Evolutionary conservation across 1,284 basidiomycete species (phyloP), one percentile per base, ranked within the genome.

Genomic region (Athelia sp.): DNA sequence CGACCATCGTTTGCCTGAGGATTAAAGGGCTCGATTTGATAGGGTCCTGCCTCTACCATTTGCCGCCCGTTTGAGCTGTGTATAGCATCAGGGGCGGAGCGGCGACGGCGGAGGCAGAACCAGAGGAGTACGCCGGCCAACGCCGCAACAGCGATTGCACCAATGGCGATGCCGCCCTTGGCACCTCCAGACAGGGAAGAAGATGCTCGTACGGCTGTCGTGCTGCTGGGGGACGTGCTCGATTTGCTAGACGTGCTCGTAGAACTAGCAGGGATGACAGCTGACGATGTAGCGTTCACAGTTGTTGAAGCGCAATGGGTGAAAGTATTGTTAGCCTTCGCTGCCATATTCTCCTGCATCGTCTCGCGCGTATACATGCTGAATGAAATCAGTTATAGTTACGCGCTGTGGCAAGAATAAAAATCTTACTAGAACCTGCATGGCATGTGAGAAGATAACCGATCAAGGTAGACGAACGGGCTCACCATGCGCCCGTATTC

Each of bases 231-330:
- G 15, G 36, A 8, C 38, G 18, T 23, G 40, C 26, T 29, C 54
- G 53, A 45, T 54, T 52, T 3, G 52, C 26, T 53, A 40, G 53
- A 56, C 1, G 52, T 51, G 46, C 53, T 54, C 46, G 49, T 51
- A 14, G 22, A 6, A n/a, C 13, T 29, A 29, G 26, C 26, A 13
- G 26, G 4, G 13, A 29, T 6, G 26, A 4, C 26, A 29, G 26
- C 26, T 6, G 19, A 6, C n/a, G n/a, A 17, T 9, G 36, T 40
- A n/a, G 36, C n/a, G 19, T n/a, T 40, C 15, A 40, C 19, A n/a
- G 36, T 40, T 6, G 36, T 40, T 6, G 36, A 40, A 17, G 36
- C 6, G n/a, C 36, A 40, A n/a, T 40, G 36, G n/a, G 36, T 40
- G 36, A 40, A 40, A 6, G 36, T 8, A n/a, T 40, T 40, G 36